phyloP scores from a whole-genome alignment of 139 green algal species.

The Chlamydomonas incerta region DNA sequence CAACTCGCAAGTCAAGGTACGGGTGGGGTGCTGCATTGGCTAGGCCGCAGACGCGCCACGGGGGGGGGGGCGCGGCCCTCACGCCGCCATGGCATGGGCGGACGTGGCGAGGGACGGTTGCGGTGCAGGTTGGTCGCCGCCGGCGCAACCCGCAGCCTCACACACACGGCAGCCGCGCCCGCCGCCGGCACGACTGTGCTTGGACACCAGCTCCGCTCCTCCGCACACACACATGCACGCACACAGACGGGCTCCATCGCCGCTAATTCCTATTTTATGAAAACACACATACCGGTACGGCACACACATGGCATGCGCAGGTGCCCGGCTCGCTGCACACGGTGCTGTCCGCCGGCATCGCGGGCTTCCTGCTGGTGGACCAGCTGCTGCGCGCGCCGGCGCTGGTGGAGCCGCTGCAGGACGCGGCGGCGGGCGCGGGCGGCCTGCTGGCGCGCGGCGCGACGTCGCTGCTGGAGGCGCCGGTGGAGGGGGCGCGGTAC shows the following conservation, averaged over 20 bases:
- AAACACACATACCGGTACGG: neutral
- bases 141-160: too few relatives aligned
- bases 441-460: slow-evolving; percentile 8
- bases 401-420: slow-evolving; percentile 45
- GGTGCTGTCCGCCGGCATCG: slow-evolving; percentile 5
- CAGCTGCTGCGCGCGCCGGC: slow-evolving; percentile 20
- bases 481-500: neutral
- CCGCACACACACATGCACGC: too few relatives aligned
- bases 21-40: too few relatives aligned
- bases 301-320: neutral
- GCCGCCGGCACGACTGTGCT: too few relatives aligned
- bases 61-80: too few relatives aligned
- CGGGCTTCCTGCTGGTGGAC: slow-evolving; percentile 36
- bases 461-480: slow-evolving; percentile 10
- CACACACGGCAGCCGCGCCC: too few relatives aligned
- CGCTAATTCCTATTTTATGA: too few relatives aligned
- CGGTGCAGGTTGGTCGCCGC: too few relatives aligned
- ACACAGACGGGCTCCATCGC: neutral
- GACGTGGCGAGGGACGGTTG: too few relatives aligned
- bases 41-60: too few relatives aligned
- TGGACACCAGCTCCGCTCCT: too few relatives aligned
- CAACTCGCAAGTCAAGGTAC: slow-evolving; percentile 22
- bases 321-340: slow-evolving; percentile 28
- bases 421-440: neutral
- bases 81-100: too few relatives aligned